Evolutionary conservation across 768 basidiomycete genomes (phyloP).

Genomic region (Lyophyllum decastes): DNA sequence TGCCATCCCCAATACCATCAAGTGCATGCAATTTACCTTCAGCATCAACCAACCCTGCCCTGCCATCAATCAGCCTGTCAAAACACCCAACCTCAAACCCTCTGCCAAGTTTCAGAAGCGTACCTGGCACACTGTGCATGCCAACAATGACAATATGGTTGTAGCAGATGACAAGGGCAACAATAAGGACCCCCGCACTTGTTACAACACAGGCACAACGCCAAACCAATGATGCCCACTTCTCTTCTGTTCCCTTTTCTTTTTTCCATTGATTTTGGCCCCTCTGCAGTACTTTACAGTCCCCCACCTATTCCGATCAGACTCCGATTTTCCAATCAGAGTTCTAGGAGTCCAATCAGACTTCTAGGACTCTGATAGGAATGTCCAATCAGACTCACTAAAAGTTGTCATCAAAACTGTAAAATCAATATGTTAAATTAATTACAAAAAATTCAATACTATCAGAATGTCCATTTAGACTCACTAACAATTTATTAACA

Average conservation of each 20-base stretch:
- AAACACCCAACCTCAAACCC: constrained; percentile 69
- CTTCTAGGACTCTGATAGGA: too few relatives aligned
- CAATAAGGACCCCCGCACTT: constrained; percentile 41
- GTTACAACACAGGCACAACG: constrained; percentile 27
- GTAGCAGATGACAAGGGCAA: constrained; percentile 27
- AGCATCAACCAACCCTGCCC: constrained; percentile 72
- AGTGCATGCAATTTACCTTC: constrained; percentile 91
- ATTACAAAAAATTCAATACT: too few relatives aligned
- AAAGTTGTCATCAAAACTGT: too few relatives aligned
- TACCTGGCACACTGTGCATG: constrained; percentile 31
- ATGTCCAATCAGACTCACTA: too few relatives aligned
- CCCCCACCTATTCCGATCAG: too few relatives aligned
- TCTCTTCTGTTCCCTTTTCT: constrained; percentile 71
- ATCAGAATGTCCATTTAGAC: too few relatives aligned
- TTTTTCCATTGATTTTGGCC: constrained; percentile 77
- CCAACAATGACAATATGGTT: constrained; percentile 26
- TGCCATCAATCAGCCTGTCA: constrained; percentile 46
- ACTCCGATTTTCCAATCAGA: too few relatives aligned
- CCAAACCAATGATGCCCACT: constrained; percentile 13
- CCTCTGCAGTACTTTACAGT: constrained; percentile 73
- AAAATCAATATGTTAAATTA: too few relatives aligned
- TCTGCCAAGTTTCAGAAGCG: constrained; percentile 64
- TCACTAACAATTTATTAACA: too few relatives aligned
- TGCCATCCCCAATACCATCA: constrained; percentile 69
- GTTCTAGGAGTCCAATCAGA: too few relatives aligned